Conservation (phyloP, 2,329 filamentous ascomycete species). For the Xylariaceae sp. region DNA sequence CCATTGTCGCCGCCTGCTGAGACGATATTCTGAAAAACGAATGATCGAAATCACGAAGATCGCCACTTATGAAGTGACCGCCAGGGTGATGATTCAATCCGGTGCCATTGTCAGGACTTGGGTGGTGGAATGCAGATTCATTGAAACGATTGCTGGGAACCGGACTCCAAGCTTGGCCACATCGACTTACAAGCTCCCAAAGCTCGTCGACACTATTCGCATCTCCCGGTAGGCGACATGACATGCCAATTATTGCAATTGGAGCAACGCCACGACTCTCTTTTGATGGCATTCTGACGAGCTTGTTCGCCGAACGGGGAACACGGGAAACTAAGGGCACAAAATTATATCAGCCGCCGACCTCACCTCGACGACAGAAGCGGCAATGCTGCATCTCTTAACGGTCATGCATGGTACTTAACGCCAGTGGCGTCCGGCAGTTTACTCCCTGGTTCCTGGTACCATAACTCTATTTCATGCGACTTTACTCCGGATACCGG, state of each 20-base stretch:
- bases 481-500: too few relatives aligned
- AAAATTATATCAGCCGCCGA: too few relatives aligned
- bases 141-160: conserved; percentile 10
- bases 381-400: too few relatives aligned
- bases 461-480: too few relatives aligned
- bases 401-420: too few relatives aligned
- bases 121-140: conserved; percentile 11
- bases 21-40: conserved; percentile 12
- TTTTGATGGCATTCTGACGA: neutral
- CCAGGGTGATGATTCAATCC: conserved; percentile 12
- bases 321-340: too few relatives aligned
- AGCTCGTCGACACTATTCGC: conserved; percentile 8
- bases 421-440: too few relatives aligned
- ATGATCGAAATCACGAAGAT: conserved; percentile 14
- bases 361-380: too few relatives aligned
- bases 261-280: neutral
- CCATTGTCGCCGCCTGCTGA: conserved; percentile 7
- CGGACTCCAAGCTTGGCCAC: conserved; percentile 7
- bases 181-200: conserved; percentile 8
- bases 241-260: conserved; percentile 12
- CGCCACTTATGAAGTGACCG: conserved; percentile 13
- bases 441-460: too few relatives aligned
- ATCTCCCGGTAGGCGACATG: conserved; percentile 12
- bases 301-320: neutral
- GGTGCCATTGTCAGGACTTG: conserved; percentile 7